Evolutionary conservation across 179 eudicot species (phyloP).

Genomic region (Spinacia oleracea): DNA sequence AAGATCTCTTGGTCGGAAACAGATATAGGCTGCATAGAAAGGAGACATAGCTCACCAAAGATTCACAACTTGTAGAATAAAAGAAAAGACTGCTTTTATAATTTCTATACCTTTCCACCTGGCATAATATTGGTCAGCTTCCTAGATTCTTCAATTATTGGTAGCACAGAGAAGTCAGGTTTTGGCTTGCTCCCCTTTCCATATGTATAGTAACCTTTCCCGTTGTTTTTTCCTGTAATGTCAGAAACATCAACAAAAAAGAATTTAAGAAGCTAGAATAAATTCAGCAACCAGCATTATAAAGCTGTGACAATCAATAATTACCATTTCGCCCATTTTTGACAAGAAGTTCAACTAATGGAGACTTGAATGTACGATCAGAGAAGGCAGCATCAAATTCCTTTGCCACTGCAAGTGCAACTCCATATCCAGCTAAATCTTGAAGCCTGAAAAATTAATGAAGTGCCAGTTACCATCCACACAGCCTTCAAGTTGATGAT

Average conservation of each 20-base stretch:
- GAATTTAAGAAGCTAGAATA: constrained; percentile 11
- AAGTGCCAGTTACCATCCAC: background rate
- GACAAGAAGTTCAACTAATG: constrained; percentile 65
- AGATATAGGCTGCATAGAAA: constrained; percentile 64
- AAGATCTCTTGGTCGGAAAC: constrained; percentile 82
- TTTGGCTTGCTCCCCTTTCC: constrained; percentile 92
- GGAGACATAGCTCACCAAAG: background rate
- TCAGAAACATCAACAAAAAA: background rate
- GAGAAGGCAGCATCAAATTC: constrained; percentile 57
- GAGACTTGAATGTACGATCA: constrained; percentile 68
- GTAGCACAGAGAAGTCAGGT: constrained; percentile 72
- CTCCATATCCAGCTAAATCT: constrained; percentile 93
- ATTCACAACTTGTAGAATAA: constrained; percentile 5
- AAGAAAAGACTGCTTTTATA: background rate
- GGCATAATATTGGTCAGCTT: constrained; percentile 72
- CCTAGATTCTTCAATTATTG: constrained; percentile 80
- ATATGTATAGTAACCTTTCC: constrained; percentile 82
- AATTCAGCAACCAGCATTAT: background rate
- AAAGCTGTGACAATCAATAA: constrained; percentile 7
- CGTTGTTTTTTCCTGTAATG: constrained; percentile 76
- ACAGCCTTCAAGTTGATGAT: background rate
- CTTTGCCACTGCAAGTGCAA: constrained; percentile 64
- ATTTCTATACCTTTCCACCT: constrained; percentile 68
- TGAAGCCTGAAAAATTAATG: constrained; percentile 63
- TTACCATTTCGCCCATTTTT: constrained; percentile 88